A percentile compares a stretch with the other conserved stretches of the same genome.
These are phyloP conservation scores for Lecanosticta acicola DNA, from an alignment of 2,329 filamentous ascomycete species.

Conservation along the genomic window DNA sequence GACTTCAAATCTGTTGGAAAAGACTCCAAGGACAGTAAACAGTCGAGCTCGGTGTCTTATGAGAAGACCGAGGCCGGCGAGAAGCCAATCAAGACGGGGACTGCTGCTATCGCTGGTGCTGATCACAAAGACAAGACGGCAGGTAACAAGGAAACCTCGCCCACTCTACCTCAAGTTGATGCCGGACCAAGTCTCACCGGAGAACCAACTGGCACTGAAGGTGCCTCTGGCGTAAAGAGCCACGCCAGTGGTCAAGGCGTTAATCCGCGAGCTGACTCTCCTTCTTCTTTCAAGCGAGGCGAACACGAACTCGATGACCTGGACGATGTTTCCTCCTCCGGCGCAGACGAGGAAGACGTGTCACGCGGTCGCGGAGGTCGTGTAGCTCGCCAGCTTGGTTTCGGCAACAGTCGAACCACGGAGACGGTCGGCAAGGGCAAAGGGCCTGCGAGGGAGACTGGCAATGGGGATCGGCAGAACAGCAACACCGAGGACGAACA, in stretches of 20 bases:
- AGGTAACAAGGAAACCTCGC: neutral
- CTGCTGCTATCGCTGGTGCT: slow-evolving; percentile 4
- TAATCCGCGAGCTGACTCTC: slow-evolving; percentile 14
- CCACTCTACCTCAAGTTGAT: slow-evolving; percentile 12
- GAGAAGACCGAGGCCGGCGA: slow-evolving; percentile 13
- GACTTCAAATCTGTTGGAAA: slow-evolving; percentile 5
- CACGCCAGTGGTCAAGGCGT: slow-evolving; percentile 9
- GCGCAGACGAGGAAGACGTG: slow-evolving; percentile 28
- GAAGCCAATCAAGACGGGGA: slow-evolving; percentile 10
- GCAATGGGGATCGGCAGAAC: slow-evolving; percentile 12
- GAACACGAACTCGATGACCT: slow-evolving; percentile 12
- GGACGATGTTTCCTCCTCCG: slow-evolving; percentile 27
- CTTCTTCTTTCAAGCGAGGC: slow-evolving; percentile 25
- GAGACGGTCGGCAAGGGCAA: slow-evolving; percentile 16
- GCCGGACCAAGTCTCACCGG: slow-evolving; percentile 10
- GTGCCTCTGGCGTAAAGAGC: slow-evolving; percentile 10
- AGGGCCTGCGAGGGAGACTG: slow-evolving; percentile 3
- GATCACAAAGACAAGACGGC: neutral
- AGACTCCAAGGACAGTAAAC: slow-evolving; percentile 3
- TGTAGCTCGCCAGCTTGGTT: slow-evolving; percentile 31
- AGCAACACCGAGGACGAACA: slow-evolving; percentile 38
- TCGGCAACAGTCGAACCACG: slow-evolving; percentile 13
- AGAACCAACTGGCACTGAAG: slow-evolving; percentile 16
- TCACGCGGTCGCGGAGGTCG: slow-evolving; percentile 27
- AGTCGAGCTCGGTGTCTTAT: slow-evolving; percentile 9